Evolutionary conservation across 2,329 filamentous ascomycete genomes (phyloP), one percentile per base, ranked within the genome.

Genomic region (Ceratocystis papillata): DNA sequence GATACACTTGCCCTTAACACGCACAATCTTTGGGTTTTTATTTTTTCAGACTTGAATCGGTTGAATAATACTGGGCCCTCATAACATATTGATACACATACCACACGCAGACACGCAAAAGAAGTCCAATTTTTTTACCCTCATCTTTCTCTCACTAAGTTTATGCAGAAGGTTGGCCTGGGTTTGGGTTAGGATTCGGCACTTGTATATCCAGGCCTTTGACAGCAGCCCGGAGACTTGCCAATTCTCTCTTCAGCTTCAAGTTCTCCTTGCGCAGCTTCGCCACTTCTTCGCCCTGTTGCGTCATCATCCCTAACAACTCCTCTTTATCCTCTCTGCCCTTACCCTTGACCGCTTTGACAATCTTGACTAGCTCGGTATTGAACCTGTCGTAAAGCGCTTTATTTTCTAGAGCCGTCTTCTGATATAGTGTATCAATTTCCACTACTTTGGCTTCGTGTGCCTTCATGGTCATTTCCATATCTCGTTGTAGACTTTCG

Each of bases 301-400:
- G 88, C 70, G 83, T 87, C 68, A 96, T 74, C 72, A 85, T 84
- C 45, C 77, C 77, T 72, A 91, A 81, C 68, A 96, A 76, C 71
- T 93, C 89, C 71, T 91, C 88, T 71, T 89, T 88, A 10, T 89
- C 90, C 53, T 90, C 87, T 62, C 88, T 87, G 3, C 84, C 83
- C 70, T 87, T 87, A 68, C 83, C 83, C 74, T 84, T 85, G 61
- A 94, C 80, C 50, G 87, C 89, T 74, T 85, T 87, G 55, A 91
- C 80, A 68, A 96, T 89, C 77, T 88, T 90, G 71, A 84, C 87
- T 61, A 97, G 78, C 76, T 96, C 93, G n/a, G 85, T 83, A 72
- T 96, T 96, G 79, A 96, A 96, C 68, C 87, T 87, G 70, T 93
- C 88, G 75, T 96, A 96, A 65, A 97, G 79, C 37, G 93, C 83